phyloP scores from a whole-genome alignment of 352 stramenopile species.

The Thalassiosira sp. region DNA sequence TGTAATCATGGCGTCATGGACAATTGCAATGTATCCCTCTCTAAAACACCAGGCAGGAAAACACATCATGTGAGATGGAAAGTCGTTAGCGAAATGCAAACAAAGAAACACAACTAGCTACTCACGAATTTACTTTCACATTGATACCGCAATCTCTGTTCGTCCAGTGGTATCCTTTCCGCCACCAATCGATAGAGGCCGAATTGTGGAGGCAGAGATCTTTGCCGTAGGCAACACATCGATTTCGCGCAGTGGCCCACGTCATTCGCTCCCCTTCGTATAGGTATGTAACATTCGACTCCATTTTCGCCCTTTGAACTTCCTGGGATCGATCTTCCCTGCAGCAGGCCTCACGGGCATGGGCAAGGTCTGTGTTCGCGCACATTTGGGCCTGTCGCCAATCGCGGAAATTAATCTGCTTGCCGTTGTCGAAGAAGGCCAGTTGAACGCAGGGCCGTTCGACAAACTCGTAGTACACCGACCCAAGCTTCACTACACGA shows the following conservation, averaged over 20 bases:
- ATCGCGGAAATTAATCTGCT: constrained; percentile 43
- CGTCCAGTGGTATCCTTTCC: constrained; percentile 59
- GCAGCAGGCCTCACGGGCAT: constrained; percentile 24
- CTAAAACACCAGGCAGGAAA: constrained; percentile 11
- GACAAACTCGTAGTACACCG: constrained; percentile 77
- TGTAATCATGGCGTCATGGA: constrained; percentile 42
- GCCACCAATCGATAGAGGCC: constrained; percentile 16
- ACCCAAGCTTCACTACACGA: constrained; percentile 62
- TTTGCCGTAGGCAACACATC: constrained; percentile 12
- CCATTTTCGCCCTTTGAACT: neutral
- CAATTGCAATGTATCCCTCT: constrained; percentile 55
- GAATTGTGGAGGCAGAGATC: constrained; percentile 39
- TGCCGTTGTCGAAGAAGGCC: constrained; percentile 65
- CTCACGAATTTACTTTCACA: constrained; percentile 61
- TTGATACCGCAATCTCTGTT: constrained; percentile 56
- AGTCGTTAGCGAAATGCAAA: neutral
- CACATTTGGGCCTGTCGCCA: constrained; percentile 41
- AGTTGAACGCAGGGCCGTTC: constrained; percentile 61
- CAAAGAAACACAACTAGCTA: constrained; percentile 7
- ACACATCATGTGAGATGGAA: neutral
- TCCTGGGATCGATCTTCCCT: constrained; percentile 6
- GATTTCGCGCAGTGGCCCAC: constrained; percentile 17
- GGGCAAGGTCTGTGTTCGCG: constrained; percentile 13
- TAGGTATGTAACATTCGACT: constrained; percentile 10
- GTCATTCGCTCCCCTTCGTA: constrained; percentile 28